These are phyloP conservation scores for Corynascus novoguineensis DNA, from an alignment of 495 filamentous ascomycete species.

Conservation along the genomic window DNA sequence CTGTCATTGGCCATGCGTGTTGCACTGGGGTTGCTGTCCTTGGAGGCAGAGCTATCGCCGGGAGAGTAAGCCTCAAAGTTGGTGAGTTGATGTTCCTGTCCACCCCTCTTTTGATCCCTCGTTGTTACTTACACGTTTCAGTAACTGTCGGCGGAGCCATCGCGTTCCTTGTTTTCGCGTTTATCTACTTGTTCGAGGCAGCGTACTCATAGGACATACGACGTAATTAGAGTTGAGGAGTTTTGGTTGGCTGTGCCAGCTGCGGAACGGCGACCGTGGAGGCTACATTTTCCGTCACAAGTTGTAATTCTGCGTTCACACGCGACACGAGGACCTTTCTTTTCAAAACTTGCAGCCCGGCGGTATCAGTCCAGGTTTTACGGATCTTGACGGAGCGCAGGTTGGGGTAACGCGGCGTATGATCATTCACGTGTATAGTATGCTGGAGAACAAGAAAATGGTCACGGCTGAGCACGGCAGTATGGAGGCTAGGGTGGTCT, in stretches of 20 bases:
- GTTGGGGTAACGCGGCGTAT: not conserved
- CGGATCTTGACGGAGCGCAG: no score
- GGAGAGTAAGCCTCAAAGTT: constrained; percentile 89
- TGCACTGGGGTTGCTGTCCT: constrained; percentile 93
- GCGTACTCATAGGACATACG: constrained; percentile 46
- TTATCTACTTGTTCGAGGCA: constrained; percentile 85
- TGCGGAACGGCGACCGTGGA: not conserved
- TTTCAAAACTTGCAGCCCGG: constrained; percentile 5
- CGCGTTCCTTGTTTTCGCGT: constrained; percentile 83
- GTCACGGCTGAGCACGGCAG: not conserved
- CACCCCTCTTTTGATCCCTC: not conserved
- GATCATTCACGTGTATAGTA: not conserved
- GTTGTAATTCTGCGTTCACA: constrained; percentile 21
- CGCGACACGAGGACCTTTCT: constrained; percentile 9
- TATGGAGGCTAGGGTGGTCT: not conserved
- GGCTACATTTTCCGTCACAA: constrained; percentile 2
- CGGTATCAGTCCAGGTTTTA: not conserved
- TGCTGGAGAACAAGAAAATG: not conserved
- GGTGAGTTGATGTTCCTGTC: constrained; percentile 57
- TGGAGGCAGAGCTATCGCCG: constrained; percentile 86
- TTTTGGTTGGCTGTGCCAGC: constrained; percentile 21
- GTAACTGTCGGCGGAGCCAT: constrained; percentile 92
- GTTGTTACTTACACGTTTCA: constrained; percentile 37
- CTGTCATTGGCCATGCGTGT: constrained; percentile 76
- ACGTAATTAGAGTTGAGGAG: not conserved